These are phyloP conservation scores for Calocybe gambosa DNA, from an alignment of 1,284 basidiomycete species.

Conservation along the genomic window DNA sequence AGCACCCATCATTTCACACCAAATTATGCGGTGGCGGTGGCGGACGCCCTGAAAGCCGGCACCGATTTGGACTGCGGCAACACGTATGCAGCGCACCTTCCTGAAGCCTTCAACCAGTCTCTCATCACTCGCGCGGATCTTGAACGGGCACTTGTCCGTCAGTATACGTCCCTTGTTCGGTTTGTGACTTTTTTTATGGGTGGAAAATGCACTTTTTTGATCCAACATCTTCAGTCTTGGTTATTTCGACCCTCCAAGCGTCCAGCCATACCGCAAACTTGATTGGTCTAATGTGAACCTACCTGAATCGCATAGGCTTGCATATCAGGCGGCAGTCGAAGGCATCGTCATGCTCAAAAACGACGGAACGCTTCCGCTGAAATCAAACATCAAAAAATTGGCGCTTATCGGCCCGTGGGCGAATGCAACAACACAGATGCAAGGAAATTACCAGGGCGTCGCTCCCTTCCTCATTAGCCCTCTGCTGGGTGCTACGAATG, in stretches of 20 bases:
- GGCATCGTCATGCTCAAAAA: slow-evolving; percentile 54
- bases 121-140: slow-evolving; percentile 40
- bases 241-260: slow-evolving; percentile 45
- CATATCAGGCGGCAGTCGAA: slow-evolving; percentile 43
- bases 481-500: slow-evolving; percentile 37
- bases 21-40: slow-evolving; percentile 38
- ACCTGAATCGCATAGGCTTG: slow-evolving; percentile 40
- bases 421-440: slow-evolving; percentile 48
- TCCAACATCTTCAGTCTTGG: slow-evolving; percentile 34
- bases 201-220: not conserved
- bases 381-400: slow-evolving; percentile 34
- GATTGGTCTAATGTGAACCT: slow-evolving; percentile 44
- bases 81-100: slow-evolving; percentile 39
- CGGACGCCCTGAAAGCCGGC: slow-evolving; percentile 45
- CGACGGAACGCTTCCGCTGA: slow-evolving; percentile 46
- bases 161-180: slow-evolving; percentile 50
- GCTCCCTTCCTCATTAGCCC: slow-evolving; percentile 52
- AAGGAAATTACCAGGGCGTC: slow-evolving; percentile 48
- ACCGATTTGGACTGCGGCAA: slow-evolving; percentile 51
- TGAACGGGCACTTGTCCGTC: slow-evolving; percentile 35
- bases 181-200: slow-evolving; percentile 18
- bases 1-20: slow-evolving; percentile 41
- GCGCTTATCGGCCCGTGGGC: slow-evolving; percentile 52
- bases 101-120: slow-evolving; percentile 39
- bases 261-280: slow-evolving; percentile 46